Evolutionary conservation across 116 monocot genomes (phyloP).

Genomic region (Trichopus zeylanicus): DNA sequence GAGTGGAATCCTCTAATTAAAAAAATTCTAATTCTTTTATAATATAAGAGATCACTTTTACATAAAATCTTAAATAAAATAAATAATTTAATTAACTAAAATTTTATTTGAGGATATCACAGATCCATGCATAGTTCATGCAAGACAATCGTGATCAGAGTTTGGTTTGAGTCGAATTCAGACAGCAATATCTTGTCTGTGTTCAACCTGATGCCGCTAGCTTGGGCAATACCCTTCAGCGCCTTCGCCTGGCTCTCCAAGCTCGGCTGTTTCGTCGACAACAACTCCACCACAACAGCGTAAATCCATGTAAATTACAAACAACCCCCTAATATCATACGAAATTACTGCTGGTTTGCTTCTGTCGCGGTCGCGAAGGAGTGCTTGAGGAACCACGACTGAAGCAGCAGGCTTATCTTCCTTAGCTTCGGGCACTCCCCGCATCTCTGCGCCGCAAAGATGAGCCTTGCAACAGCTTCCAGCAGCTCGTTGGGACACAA

Average conservation of each 20-base stretch:
- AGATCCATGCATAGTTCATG: too few relatives aligned
- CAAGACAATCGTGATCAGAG: too few relatives aligned
- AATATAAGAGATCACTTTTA: too few relatives aligned
- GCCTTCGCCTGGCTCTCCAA: background rate
- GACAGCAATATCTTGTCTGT: background rate
- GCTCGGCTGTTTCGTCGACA: constrained; percentile 1
- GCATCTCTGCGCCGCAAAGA: background rate
- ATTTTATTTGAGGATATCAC: too few relatives aligned
- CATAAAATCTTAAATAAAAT: too few relatives aligned
- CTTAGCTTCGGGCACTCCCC: background rate
- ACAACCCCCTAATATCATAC: too few relatives aligned
- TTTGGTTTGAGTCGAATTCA: background rate
- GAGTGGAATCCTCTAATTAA: too few relatives aligned
- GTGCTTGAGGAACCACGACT: constrained; percentile 1
- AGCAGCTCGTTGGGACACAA: background rate
- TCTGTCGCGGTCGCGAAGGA: background rate
- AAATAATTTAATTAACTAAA: too few relatives aligned
- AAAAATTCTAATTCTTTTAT: too few relatives aligned
- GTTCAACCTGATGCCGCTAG: background rate
- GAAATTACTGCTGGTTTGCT: background rate
- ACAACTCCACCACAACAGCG: background rate
- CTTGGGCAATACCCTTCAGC: background rate
- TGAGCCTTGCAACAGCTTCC: background rate
- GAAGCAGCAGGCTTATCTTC: background rate
- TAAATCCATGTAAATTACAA: too few relatives aligned